Conservation (phyloP, 2,329 filamentous ascomycete genomes). For the Tolypocladium amazonense region DNA sequence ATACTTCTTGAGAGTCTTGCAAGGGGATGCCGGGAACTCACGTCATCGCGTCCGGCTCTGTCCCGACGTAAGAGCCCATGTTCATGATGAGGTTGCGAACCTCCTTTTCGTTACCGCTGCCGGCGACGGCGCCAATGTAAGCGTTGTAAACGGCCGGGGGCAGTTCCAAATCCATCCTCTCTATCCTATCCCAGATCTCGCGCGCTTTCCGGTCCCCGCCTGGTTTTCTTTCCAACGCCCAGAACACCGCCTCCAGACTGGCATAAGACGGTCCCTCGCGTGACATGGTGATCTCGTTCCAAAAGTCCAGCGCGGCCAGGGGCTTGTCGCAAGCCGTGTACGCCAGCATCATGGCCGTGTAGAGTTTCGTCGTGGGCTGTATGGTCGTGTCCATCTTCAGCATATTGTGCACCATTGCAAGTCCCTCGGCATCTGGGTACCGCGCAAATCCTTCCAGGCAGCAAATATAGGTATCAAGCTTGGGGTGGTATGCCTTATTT, state of each 20-base stretch:
- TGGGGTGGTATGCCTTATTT: conserved; percentile 53
- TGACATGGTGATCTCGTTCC: conserved; percentile 72
- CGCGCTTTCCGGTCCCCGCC: conserved; percentile 50
- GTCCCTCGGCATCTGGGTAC: conserved; percentile 42
- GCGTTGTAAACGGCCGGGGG: conserved; percentile 62
- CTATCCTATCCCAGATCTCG: conserved; percentile 60
- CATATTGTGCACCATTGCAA: conserved; percentile 81
- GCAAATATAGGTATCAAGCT: conserved; percentile 61
- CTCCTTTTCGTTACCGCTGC: conserved; percentile 59
- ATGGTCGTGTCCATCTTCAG: conserved; percentile 84
- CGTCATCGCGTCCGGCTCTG: conserved; percentile 59
- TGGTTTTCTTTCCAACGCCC: conserved; percentile 57
- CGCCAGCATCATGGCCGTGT: conserved; percentile 80
- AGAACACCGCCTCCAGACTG: conserved; percentile 72
- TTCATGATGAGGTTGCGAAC: conserved; percentile 54
- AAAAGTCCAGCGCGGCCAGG: conserved; percentile 62
- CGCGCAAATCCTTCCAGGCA: conserved; percentile 67
- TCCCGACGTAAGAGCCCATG: conserved; percentile 56
- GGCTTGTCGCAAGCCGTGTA: conserved; percentile 62
- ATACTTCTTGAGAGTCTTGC: no score
- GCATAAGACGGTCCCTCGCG: conserved; percentile 78
- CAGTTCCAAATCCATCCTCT: conserved; percentile 67
- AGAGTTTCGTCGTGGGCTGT: conserved; percentile 62
- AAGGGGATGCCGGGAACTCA: conserved; percentile 34
- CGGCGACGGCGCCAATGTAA: conserved; percentile 67